Evolutionary conservation across 139 green algal genomes (phyloP), one percentile per base, ranked within the genome.

Genomic region (Micromonas commoda): DNA sequence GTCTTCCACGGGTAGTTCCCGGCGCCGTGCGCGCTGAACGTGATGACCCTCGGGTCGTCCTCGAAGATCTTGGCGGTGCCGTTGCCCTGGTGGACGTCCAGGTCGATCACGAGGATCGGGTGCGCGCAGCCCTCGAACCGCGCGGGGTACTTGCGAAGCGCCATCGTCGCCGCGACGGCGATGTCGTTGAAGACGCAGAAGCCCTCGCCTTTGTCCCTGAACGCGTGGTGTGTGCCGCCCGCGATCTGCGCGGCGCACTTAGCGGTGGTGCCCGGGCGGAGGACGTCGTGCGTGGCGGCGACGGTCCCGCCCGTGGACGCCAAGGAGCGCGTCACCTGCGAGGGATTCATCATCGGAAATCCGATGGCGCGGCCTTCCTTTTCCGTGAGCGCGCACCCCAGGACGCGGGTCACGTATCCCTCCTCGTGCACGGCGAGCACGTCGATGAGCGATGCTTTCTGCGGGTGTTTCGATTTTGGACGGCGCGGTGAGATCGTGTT

Each of bases 1-100:
- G 80, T 89, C 64, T 81, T 88, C 86, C 86, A 91, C 9, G 89
- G 89, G 77, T 93, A 93, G 79, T 93, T 93, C 24, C 85, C 88
- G 5, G 81, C 82, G 77, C 88, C 88, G 51, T 89, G 86, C 76
- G 90, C 85, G 64, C 87, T 88, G 72, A 91, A 92, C 6, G 89
- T 91, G 24, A 86, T 83, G 28, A 93, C 85, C 4, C 85, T 77
- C 6, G 71, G 38, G 31, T 93, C 87, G 32, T 83, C 69, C 35
- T 87, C 69, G 54, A 92, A 92, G 3, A 93, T 89, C 13, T 78
- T 82, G 9, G 89, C 88, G 0, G 88, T 93, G 28, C 89, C 89
- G 76, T 93, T 93, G 38, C 87, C 88, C 68, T 91, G 87, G 53
- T 91, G 87, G 21, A 89, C 85, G 63, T 91, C 87, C 20, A 88